phyloP scores from a whole-genome alignment of 257 asterid species.

The Gentiana dahurica region DNA sequence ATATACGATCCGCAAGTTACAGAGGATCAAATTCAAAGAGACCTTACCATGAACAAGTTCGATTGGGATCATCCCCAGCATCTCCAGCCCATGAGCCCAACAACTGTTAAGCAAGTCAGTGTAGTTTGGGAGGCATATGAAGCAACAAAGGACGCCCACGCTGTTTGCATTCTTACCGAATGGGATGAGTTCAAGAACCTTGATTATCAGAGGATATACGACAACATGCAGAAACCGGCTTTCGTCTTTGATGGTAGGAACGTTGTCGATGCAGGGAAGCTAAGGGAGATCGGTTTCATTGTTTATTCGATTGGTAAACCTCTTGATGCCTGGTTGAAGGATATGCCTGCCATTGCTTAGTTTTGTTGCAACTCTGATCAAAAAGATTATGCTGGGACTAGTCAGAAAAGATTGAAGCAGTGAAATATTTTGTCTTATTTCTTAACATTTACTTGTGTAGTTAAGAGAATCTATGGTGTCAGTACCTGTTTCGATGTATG shows the following conservation, averaged over 20 bases:
- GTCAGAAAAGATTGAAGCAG: constrained; percentile 19
- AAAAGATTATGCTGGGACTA: constrained; percentile 11
- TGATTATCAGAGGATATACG: constrained; percentile 65
- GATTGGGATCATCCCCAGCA: constrained; percentile 94
- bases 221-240: constrained; percentile 89
- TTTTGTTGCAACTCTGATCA: constrained; percentile 4
- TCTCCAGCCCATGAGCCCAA: constrained; percentile 85
- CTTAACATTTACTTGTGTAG: constrained; percentile 25
- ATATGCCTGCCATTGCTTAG: constrained; percentile 81
- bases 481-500: constrained; percentile 10
- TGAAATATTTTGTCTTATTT: constrained; percentile 21
- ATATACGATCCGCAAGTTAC: constrained; percentile 81
- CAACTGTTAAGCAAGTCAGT: constrained; percentile 58
- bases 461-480: constrained; percentile 16
- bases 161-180: constrained; percentile 72
- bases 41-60: constrained; percentile 67
- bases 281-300: constrained; percentile 77
- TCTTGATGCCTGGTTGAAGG: constrained; percentile 84
- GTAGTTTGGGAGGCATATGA: constrained; percentile 64
- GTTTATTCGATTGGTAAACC: constrained; percentile 89
- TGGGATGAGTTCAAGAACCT: constrained; percentile 88
- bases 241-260: constrained; percentile 78
- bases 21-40: constrained; percentile 81
- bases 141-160: constrained; percentile 75
- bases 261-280: constrained; percentile 43